Conservation (phyloP, 2,329 filamentous ascomycete genomes). For the Fusarium sp. region DNA sequence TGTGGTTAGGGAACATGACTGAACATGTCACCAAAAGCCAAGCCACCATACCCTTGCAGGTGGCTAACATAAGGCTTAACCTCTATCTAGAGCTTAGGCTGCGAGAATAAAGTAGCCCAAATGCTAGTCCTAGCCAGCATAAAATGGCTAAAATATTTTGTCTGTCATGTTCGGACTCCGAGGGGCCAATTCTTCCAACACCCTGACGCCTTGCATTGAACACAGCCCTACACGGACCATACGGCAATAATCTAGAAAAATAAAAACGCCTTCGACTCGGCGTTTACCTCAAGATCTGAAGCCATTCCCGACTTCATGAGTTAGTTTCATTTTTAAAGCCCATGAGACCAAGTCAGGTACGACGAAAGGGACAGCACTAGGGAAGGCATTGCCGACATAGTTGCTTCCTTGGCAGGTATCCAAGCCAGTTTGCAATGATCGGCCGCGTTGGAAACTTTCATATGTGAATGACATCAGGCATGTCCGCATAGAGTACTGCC, state of each 20-base stretch:
- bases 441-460: background rate
- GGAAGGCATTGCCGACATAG: background rate
- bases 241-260: background rate
- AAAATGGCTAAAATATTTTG: no score
- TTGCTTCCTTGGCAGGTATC: background rate
- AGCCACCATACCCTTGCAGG: background rate
- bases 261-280: background rate
- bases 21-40: background rate
- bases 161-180: no score
- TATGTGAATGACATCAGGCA: background rate
- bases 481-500: background rate
- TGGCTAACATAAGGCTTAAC: no score
- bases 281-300: background rate
- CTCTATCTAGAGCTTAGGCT: no score
- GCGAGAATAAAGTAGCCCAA: no score
- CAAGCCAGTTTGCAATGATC: background rate
- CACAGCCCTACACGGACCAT: background rate
- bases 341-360: background rate
- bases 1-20: background rate
- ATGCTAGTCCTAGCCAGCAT: no score
- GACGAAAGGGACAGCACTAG: background rate
- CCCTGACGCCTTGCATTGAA: no score
- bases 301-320: background rate
- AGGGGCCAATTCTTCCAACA: no score
- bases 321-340: background rate